Conservation (phyloP, 257 asterid species). For the Sherardia arvensis region DNA sequence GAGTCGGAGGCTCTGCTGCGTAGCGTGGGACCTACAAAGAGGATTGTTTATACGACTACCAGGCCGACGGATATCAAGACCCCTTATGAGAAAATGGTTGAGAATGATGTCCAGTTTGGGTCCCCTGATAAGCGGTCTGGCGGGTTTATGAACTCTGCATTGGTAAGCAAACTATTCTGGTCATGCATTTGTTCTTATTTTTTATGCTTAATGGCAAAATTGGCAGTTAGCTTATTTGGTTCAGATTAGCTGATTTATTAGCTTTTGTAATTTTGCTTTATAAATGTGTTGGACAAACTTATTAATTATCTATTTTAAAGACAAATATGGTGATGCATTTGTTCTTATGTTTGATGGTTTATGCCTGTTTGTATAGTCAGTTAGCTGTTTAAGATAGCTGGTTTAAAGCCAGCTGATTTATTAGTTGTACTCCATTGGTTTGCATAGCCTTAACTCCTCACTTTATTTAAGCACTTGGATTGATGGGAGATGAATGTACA, state of each 20-base stretch:
- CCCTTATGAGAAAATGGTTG: conserved; percentile 93
- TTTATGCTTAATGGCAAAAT: background rate
- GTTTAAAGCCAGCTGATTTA: background rate
- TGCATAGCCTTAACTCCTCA: too few relatives aligned
- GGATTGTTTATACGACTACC: conserved; percentile 70
- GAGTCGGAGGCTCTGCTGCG: conserved; percentile 63
- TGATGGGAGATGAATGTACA: too few relatives aligned
- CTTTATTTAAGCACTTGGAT: too few relatives aligned
- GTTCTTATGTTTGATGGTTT: too few relatives aligned
- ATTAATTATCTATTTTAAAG: too few relatives aligned
- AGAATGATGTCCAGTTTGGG: conserved; percentile 91
- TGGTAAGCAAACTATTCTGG: conserved; percentile 49
- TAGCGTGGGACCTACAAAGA: conserved; percentile 62
- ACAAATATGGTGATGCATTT: too few relatives aligned
- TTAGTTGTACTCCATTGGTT: background rate
- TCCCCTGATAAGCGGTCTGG: conserved; percentile 98
- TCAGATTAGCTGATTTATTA: background rate
- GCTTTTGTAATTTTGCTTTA: background rate
- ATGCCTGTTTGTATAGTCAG: too few relatives aligned
- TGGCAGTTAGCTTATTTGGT: background rate
- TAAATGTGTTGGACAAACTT: background rate
- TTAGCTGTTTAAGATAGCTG: too few relatives aligned
- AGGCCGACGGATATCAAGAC: conserved; percentile 86
- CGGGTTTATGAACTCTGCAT: conserved; percentile 82
- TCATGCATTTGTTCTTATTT: conserved; percentile 2